phyloP scores from a whole-genome alignment of 306 rosid species.

The Mucuna pruriens region DNA sequence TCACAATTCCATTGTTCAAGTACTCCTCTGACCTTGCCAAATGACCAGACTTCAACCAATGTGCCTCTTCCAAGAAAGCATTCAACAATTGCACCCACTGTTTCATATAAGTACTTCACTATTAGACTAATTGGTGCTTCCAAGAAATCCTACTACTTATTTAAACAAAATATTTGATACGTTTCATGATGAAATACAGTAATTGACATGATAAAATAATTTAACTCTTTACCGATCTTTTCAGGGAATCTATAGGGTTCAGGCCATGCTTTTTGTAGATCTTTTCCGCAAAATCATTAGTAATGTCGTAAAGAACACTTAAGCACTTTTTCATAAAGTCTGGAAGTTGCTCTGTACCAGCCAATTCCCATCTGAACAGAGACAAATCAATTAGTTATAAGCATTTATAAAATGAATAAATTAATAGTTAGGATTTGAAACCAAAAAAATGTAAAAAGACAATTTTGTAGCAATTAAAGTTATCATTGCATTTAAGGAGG shows the following conservation, averaged over 20 bases:
- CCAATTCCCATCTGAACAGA: conserved; percentile 35
- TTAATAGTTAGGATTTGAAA: too few relatives aligned
- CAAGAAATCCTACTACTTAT: too few relatives aligned
- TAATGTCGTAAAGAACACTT: conserved; percentile 14
- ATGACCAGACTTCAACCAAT: conserved; percentile 45
- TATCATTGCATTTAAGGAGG: too few relatives aligned
- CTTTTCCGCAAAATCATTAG: conserved; percentile 23
- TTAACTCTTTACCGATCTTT: conserved; percentile 28
- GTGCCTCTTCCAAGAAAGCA: conserved; percentile 50
- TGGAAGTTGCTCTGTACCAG: conserved; percentile 34
- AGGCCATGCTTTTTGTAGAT: conserved; percentile 35
- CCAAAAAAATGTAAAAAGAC: too few relatives aligned
- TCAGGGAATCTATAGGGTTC: conserved; percentile 19
- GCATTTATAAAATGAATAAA: too few relatives aligned
- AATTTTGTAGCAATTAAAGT: too few relatives aligned
- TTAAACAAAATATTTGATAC: too few relatives aligned
- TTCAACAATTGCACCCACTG: conserved; percentile 58
- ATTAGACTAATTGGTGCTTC: too few relatives aligned
- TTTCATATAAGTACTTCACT: background rate
- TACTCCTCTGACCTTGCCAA: conserved; percentile 48
- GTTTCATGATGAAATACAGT: background rate
- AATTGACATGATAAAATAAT: background rate
- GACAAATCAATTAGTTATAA: background rate
- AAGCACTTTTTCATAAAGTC: conserved; percentile 27
- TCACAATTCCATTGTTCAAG: conserved; percentile 48